Base-by-base conservation (phyloP, 2,329 filamentous ascomycete genomes). In the Colletotrichum sp. region DNA sequence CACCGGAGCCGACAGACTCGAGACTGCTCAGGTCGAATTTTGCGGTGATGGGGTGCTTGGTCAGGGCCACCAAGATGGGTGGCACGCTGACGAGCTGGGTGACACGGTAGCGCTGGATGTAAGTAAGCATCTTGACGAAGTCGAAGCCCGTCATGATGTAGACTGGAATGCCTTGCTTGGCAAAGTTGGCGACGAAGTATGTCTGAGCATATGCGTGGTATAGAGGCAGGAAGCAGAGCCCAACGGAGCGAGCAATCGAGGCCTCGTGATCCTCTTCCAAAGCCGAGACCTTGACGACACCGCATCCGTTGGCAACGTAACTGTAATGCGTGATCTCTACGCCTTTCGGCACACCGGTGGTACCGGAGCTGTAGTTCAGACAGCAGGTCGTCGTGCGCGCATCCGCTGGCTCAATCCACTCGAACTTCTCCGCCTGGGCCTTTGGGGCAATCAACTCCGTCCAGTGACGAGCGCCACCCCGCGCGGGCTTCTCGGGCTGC, bases 91-190 rank as follows among this genome's bases (percentile, higher is more conserved):
- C 86, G 52, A 96, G 84, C 75, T 88, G 87, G 7, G 93, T 94
- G 80, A 98, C 93, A 55, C 90, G 90, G 84, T 91, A 95, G 68
- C 87, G 90, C 82, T 95, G 87, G 24, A 95, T 89, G 80, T 93
- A 88, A 73, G 91, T 87, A 52, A 98, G 88, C 88, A 96, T 92
- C 82, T 92, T 89, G 72, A 92, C 80, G 76, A 97, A 95, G 81
- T 96, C 93, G 83, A 96, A 98, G 72, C 91, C 90, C 5, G 90
- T 86, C 94, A 98, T 96, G 75, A 97, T 87, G 83, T 96, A 98
- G 16, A 95, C 90, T 2, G 93, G 93, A 2, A 92, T 85, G n/a
- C 88, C 86, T 59, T 90, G 83, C 63, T 89, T 88, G 3, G 91
- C 86, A 12, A 88, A 87, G 71, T 88, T 90, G 65, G 92, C 91